These are phyloP conservation scores for Pichia membranifaciens DNA, from an alignment of 805 yeast genomes.

Conservation along the genomic window DNA sequence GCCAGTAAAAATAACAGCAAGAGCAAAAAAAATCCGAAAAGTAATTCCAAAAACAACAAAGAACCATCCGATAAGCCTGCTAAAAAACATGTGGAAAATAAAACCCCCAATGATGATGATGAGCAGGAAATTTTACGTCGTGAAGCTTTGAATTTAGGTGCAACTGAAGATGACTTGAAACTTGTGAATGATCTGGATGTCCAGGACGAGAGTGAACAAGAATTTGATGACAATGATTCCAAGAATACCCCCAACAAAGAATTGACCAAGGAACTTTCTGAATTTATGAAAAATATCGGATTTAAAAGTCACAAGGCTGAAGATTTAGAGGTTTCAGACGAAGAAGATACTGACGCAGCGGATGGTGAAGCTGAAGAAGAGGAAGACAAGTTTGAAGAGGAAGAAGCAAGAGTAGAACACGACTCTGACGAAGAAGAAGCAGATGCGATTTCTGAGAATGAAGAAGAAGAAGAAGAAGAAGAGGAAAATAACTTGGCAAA, in stretches of 20 bases:
- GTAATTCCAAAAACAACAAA: slow-evolving; percentile 8
- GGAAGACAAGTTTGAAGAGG: slow-evolving; percentile 24
- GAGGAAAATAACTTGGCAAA: slow-evolving; percentile 29
- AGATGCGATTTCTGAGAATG: slow-evolving; percentile 30
- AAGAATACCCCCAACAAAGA: slow-evolving; percentile 33
- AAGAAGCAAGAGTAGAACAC: slow-evolving; percentile 28
- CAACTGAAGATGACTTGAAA: slow-evolving; percentile 74
- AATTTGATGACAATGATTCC: slow-evolving; percentile 39
- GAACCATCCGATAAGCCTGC: slow-evolving; percentile 6
- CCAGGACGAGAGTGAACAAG: slow-evolving; percentile 48
- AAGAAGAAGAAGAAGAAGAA: slow-evolving; percentile 23
- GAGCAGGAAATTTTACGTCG: slow-evolving; percentile 38
- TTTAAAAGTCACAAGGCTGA: slow-evolving; percentile 39
- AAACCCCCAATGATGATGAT: slow-evolving; percentile 9
- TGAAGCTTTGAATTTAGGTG: slow-evolving; percentile 79
- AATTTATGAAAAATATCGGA: slow-evolving; percentile 65
- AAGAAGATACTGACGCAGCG: slow-evolving; percentile 33
- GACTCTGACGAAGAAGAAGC: slow-evolving; percentile 23
- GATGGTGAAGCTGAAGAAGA: slow-evolving; percentile 29
- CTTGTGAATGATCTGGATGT: slow-evolving; percentile 47
- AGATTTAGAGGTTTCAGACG: slow-evolving; percentile 32
- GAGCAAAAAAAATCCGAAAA: slow-evolving; percentile 18
- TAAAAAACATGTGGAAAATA: not conserved
- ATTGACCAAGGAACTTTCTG: slow-evolving; percentile 49
- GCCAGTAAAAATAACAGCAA: slow-evolving; percentile 20